phyloP scores from a whole-genome alignment of 306 rosid genomes.

The Prunus davidiana region DNA sequence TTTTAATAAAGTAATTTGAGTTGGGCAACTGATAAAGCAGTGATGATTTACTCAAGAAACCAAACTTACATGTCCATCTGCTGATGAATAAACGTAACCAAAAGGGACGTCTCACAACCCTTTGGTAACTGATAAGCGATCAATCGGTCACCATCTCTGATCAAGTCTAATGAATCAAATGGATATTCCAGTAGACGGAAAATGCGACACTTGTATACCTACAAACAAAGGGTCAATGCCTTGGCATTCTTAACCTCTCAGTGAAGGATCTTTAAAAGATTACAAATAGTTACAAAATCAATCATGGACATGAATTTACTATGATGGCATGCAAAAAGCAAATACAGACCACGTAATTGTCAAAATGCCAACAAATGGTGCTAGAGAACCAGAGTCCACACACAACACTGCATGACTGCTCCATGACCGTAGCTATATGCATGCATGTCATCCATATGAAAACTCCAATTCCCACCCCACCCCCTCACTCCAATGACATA shows the following conservation, averaged over 20 bases:
- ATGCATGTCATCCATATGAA: background rate
- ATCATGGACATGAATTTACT: background rate
- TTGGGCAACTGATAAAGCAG: background rate
- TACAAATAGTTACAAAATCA: background rate
- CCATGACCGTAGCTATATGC: background rate
- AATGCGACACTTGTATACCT: slow-evolving; percentile 53
- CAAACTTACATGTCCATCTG: slow-evolving; percentile 43
- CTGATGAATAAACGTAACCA: slow-evolving; percentile 60
- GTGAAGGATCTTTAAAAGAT: background rate
- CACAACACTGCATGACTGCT: background rate
- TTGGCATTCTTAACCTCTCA: slow-evolving; percentile 5
- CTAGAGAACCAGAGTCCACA: background rate
- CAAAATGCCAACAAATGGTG: background rate
- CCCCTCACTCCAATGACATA: background rate
- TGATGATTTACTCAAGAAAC: background rate
- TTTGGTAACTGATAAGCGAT: slow-evolving; percentile 73
- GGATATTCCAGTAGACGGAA: slow-evolving; percentile 47
- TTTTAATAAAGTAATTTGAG: background rate
- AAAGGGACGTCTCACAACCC: slow-evolving; percentile 30
- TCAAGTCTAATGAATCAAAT: slow-evolving; percentile 47
- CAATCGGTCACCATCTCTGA: slow-evolving; percentile 72
- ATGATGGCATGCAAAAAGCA: background rate
- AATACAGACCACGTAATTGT: background rate
- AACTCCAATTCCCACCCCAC: background rate
- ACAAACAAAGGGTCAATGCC: slow-evolving; percentile 14